Evolutionary conservation across 768 basidiomycete species (phyloP).

Genomic region (Pleurotus citrinopileatus): DNA sequence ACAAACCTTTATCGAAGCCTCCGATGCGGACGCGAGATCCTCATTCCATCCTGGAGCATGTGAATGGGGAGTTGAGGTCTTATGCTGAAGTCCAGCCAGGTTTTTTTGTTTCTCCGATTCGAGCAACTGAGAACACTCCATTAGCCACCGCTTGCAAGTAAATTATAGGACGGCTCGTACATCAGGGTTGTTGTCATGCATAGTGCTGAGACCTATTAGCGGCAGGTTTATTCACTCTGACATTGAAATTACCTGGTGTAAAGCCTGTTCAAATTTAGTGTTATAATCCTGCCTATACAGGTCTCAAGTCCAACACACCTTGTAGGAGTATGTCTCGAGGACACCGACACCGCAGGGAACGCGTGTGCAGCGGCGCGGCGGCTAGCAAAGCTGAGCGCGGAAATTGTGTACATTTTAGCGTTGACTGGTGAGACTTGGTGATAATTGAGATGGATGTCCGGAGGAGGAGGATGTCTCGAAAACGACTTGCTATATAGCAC

Average conservation of each 20-base stretch:
- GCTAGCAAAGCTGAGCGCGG: not conserved
- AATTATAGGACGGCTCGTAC: constrained; percentile 23
- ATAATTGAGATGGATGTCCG: not conserved
- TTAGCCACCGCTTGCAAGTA: not conserved
- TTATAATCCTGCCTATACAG: not conserved
- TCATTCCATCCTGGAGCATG: constrained; percentile 76
- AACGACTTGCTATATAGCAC: not conserved
- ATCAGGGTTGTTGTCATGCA: constrained; percentile 58
- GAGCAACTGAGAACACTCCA: constrained; percentile 32
- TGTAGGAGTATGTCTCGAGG: not conserved
- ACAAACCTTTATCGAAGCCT: constrained; percentile 61
- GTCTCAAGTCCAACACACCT: not conserved
- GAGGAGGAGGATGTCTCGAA: not conserved
- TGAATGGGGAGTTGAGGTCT: constrained; percentile 45
- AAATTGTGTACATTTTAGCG: not conserved
- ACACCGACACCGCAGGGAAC: not conserved
- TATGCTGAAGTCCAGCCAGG: constrained; percentile 38
- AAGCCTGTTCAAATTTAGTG: not conserved
- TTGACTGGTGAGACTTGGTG: not conserved
- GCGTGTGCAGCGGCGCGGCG: not conserved
- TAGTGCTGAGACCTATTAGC: constrained; percentile 34
- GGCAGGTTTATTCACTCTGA: constrained; percentile 14
- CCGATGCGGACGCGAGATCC: constrained; percentile 56
- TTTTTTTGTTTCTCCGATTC: constrained; percentile 55
- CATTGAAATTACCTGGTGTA: constrained; percentile 24